A percentile compares a stretch with the other conserved stretches of the same genome.
These are phyloP conservation scores for Geotrichum cucujoidarum DNA, from an alignment of 1,139 yeast species.

Conservation along the genomic window DNA sequence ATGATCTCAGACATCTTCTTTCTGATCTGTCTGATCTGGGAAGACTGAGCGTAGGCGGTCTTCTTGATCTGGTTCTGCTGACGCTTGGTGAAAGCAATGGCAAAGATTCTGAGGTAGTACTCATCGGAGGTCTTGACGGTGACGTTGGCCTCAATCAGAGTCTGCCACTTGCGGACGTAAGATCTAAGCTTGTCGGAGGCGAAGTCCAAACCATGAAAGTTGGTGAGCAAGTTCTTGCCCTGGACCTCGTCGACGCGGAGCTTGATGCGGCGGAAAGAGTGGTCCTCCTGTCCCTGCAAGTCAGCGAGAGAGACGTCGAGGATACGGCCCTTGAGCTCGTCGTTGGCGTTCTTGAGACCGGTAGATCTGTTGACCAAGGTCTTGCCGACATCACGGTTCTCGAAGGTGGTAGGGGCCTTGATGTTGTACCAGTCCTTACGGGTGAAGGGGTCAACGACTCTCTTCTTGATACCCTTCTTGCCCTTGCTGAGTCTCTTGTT, in stretches of 20 bases:
- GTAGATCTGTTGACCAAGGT: constrained; percentile 90
- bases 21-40: constrained; percentile 82
- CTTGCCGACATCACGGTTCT: constrained; percentile 91
- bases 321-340: constrained; percentile 87
- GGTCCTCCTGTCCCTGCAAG: constrained; percentile 89
- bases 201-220: constrained; percentile 93
- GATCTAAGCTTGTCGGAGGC: constrained; percentile 88
- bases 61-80: constrained; percentile 85
- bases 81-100: constrained; percentile 91
- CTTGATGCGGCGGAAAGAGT: constrained; percentile 83
- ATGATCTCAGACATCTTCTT: constrained; percentile 83
- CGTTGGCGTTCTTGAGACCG: constrained; percentile 88
- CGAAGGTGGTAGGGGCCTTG: constrained; percentile 93
- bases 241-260: constrained; percentile 91
- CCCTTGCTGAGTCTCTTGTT: constrained; percentile 95
- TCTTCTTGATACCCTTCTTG: constrained; percentile 94
- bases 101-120: constrained; percentile 81
- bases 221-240: constrained; percentile 87
- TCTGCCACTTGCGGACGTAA: constrained; percentile 90
- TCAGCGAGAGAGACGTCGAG: constrained; percentile 84
- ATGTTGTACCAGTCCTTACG: constrained; percentile 93
- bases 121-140: constrained; percentile 90
- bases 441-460: constrained; percentile 92
- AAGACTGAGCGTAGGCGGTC: constrained; percentile 86
- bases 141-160: constrained; percentile 84